Evolutionary conservation across 305 asterid species (phyloP).

Genomic region (Fraxinus nigra): DNA sequence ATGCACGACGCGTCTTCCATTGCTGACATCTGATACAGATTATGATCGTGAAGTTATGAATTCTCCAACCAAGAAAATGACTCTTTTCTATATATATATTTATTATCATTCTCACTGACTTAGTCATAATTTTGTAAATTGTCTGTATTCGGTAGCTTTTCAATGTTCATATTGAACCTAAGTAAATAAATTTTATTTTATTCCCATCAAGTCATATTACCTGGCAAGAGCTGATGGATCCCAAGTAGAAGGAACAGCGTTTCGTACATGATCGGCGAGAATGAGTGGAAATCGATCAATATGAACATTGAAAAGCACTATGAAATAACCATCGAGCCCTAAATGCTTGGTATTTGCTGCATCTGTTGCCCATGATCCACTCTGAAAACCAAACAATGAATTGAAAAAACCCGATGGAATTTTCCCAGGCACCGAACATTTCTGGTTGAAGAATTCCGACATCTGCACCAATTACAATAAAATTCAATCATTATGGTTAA

Average conservation of each 20-base stretch:
- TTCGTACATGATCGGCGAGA: constrained; percentile 57
- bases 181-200: not conserved
- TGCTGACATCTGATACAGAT: not conserved
- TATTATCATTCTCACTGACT: not conserved
- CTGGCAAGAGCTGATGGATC: constrained; percentile 88
- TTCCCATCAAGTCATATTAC: constrained; percentile 25
- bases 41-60: not conserved
- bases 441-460: constrained; percentile 78
- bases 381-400: constrained; percentile 77
- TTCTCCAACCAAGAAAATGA: not conserved
- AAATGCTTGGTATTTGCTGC: constrained; percentile 57
- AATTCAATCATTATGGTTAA: not conserved
- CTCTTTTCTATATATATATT: not conserved
- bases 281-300: constrained; percentile 68
- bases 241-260: constrained; percentile 82
- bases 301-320: constrained; percentile 51
- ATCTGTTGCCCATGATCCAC: constrained; percentile 80
- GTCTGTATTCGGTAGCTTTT: not conserved
- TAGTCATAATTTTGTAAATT: not conserved
- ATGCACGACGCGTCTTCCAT: constrained; percentile 1
- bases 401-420: constrained; percentile 82
- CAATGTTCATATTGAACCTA: too few relatives aligned
- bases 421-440: constrained; percentile 69
- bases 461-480: constrained; percentile 38
- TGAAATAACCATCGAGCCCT: constrained; percentile 77